phyloP scores from a whole-genome alignment of 208 protist species.

The Wallacemonas collosoma region DNA sequence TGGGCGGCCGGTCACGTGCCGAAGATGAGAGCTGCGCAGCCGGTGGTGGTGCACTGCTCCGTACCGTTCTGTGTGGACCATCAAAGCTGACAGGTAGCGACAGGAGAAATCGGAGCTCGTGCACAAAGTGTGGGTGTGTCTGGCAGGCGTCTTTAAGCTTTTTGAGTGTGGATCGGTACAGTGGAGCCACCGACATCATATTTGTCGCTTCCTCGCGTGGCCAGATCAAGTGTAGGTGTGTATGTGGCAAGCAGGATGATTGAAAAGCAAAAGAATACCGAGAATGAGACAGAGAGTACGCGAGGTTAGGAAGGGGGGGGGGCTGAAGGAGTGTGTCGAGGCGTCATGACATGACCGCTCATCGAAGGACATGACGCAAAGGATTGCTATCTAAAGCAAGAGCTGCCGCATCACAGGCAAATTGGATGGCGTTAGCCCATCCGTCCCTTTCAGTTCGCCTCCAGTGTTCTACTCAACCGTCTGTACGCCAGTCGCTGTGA shows the following conservation, averaged over 20 bases:
- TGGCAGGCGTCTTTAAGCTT: conserved; percentile 41
- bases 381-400: too few relatives aligned
- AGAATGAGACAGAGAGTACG: neutral
- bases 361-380: too few relatives aligned
- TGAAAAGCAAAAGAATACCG: neutral
- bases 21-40: neutral
- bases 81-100: conserved; percentile 46
- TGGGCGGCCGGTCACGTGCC: conserved; percentile 17
- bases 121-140: conserved; percentile 57
- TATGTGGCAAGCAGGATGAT: too few relatives aligned
- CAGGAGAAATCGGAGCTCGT: conserved; percentile 81
- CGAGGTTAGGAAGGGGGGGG: too few relatives aligned
- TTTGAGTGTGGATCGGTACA: conserved; percentile 71
- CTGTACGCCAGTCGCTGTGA: too few relatives aligned
- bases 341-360: too few relatives aligned
- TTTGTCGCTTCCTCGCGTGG: neutral
- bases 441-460: too few relatives aligned
- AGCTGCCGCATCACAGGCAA: too few relatives aligned
- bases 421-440: too few relatives aligned
- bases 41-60: too few relatives aligned
- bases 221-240: neutral
- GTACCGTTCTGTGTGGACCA: neutral
- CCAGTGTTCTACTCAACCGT: too few relatives aligned
- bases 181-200: conserved; percentile 47
- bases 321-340: too few relatives aligned